phyloP scores from a whole-genome alignment of 1,284 basidiomycete species.

The Singerocomus rubriflavus region DNA sequence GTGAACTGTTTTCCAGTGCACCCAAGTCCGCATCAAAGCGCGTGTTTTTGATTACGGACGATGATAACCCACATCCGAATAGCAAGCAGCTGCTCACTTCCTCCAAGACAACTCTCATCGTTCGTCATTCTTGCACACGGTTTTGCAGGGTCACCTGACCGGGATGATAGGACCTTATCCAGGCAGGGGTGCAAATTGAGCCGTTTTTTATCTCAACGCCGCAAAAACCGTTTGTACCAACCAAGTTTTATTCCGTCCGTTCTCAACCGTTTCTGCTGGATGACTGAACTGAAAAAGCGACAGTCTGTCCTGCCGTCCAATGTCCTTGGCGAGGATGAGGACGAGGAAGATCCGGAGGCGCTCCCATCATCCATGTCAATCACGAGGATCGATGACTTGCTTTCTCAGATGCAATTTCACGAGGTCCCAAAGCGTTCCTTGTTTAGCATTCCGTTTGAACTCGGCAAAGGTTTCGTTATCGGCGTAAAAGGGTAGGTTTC shows the following conservation, averaged over 20 bases:
- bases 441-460: constrained; percentile 79
- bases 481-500: constrained; percentile 81
- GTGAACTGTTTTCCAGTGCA: constrained; percentile 46
- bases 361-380: constrained; percentile 69
- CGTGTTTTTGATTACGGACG: constrained; percentile 90
- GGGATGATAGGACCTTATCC: constrained; percentile 66
- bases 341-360: constrained; percentile 45
- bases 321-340: constrained; percentile 45
- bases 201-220: constrained; percentile 88
- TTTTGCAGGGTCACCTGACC: constrained; percentile 4
- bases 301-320: constrained; percentile 64
- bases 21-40: constrained; percentile 87
- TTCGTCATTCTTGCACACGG: constrained; percentile 32
- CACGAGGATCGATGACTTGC: constrained; percentile 72
- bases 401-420: constrained; percentile 78
- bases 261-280: constrained; percentile 1
- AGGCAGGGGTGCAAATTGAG: constrained; percentile 80
- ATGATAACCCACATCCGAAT: constrained; percentile 62
- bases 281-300: constrained; percentile 5
- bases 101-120: constrained; percentile 66
- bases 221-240: constrained; percentile 69
- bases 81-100: constrained; percentile 60
- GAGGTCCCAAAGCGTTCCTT: constrained; percentile 87
- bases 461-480: constrained; percentile 81
- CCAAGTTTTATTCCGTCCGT: constrained; percentile 83